These are phyloP conservation scores for Penicillium sumatraense DNA, from an alignment of 2,329 filamentous ascomycete species.

Conservation along the genomic window DNA sequence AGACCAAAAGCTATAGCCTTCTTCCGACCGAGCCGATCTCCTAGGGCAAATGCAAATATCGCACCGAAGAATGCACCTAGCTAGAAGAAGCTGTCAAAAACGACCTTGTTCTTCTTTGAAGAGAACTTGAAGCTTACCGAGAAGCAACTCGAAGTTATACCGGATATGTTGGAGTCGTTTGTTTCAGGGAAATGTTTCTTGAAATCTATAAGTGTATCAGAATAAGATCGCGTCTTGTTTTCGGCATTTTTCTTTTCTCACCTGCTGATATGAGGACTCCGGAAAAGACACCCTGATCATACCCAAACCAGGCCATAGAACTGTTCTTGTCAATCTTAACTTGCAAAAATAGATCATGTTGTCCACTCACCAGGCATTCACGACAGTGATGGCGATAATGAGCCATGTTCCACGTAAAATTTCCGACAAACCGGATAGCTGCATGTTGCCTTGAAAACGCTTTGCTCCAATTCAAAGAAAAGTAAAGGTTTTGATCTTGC, in stretches of 20 bases:
- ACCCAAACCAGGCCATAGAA: not conserved
- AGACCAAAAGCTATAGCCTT: constrained; percentile 48
- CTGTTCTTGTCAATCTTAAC: not conserved
- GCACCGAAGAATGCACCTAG: constrained; percentile 46
- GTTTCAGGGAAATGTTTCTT: not conserved
- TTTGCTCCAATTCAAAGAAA: not conserved
- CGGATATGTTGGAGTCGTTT: not conserved
- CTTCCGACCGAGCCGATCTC: constrained; percentile 51
- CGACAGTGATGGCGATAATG: not conserved
- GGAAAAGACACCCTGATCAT: not conserved
- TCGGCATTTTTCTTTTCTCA: too few relatives aligned
- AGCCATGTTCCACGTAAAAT: not conserved
- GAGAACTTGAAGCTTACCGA: not conserved
- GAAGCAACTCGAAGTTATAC: not conserved
- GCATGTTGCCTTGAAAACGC: not conserved
- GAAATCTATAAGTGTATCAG: not conserved
- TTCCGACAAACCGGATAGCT: not conserved
- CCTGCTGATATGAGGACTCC: not conserved
- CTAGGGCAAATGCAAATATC: constrained; percentile 44
- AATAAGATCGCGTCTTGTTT: not conserved
- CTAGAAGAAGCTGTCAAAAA: not conserved
- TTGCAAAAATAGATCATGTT: not conserved
- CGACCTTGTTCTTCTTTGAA: not conserved
- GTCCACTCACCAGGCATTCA: not conserved
- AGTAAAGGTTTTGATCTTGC: not conserved